A percentile compares a stretch with the other conserved stretches of the same genome.
Conservation (phyloP, 2,329 filamentous ascomycete species). For the Aspergillus ustus region DNA sequence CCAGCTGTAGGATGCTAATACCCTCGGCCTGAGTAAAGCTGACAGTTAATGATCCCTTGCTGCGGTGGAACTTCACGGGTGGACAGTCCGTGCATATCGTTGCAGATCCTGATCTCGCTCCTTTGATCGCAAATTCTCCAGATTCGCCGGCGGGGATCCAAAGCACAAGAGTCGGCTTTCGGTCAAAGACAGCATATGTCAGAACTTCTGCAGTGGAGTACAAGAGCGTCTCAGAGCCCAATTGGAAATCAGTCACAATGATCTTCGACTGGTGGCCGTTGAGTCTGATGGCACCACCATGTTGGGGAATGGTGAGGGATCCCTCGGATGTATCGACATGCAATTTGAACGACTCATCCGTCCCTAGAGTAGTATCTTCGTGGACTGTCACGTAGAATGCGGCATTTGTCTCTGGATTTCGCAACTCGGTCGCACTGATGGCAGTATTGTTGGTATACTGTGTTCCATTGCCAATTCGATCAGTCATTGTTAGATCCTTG, state of each 20-base stretch:
- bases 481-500: conserved; percentile 60
- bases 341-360: conserved; percentile 59
- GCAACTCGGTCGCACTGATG: conserved; percentile 60
- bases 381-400: conserved; percentile 66
- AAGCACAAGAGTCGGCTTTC: conserved; percentile 53
- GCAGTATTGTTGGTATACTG: conserved; percentile 57
- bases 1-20: conserved; percentile 52
- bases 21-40: conserved; percentile 57
- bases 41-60: conserved; percentile 48
- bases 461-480: conserved; percentile 55
- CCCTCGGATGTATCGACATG: conserved; percentile 62
- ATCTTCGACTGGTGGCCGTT: conserved; percentile 68
- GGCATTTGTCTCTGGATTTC: conserved; percentile 61
- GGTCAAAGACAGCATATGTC: conserved; percentile 56
- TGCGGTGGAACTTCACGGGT: conserved; percentile 48
- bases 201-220: conserved; percentile 63
- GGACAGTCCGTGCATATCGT: conserved; percentile 47
- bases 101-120: conserved; percentile 41
- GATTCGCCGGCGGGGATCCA: conserved; percentile 61
- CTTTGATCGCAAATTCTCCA: conserved; percentile 59
- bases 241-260: conserved; percentile 62
- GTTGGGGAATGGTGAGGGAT: conserved; percentile 58
- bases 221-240: conserved; percentile 56
- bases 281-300: conserved; percentile 54
- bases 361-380: conserved; percentile 56